Evolutionary conservation across 2,329 filamentous ascomycete genomes (phyloP), one percentile per base, ranked within the genome.

Genomic region (Colletotrichum limetticola): DNA sequence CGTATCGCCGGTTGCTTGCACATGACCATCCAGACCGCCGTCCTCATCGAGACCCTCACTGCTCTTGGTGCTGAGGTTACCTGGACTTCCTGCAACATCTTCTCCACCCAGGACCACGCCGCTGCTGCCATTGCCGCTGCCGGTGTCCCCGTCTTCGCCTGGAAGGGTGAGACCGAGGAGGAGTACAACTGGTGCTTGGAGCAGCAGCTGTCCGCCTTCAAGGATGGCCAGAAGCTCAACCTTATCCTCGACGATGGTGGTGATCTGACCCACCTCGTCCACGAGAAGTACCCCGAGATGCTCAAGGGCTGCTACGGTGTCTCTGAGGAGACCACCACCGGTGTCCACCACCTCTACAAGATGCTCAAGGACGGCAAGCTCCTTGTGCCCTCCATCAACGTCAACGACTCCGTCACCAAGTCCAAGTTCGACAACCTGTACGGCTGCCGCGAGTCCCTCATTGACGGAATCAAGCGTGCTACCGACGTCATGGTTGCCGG

Each of bases 371-470:
- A 94, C 79, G 91, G 91, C 84, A 90, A 91, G 86, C 95, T 98
- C 77, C 93, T 98, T 76, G 94, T 98, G 78, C 97, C 97, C 78
- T 91, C 96, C 86, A 95, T 98, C 92, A 99, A 99, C 87, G 96
- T 99, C 91, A 98, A 99, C 90, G 96, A 99, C 92, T 95, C 94
- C 74, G 96, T 99, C 84, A 99, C 97, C 87, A 99, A 98, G 93
- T 98, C 95, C 88, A 99, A 99, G 92, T 99, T 99, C 85, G 97
- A 98, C 92, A 99, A 99, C 93, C 89, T 98, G 78, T 99, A 98
- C 91, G 96, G 97, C 83, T 98, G 97, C 95, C 93, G 95, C 85
- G 97, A 98, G 90, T 98, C 96, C 76, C 93, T 99, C 80, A 92
- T 99, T 82, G 97, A 99, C 86, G 97, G 97, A 85, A 98, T 99